Conservation (phyloP, 225 moss, liverwort and hornwort species). For the Anthoceros angustus region DNA sequence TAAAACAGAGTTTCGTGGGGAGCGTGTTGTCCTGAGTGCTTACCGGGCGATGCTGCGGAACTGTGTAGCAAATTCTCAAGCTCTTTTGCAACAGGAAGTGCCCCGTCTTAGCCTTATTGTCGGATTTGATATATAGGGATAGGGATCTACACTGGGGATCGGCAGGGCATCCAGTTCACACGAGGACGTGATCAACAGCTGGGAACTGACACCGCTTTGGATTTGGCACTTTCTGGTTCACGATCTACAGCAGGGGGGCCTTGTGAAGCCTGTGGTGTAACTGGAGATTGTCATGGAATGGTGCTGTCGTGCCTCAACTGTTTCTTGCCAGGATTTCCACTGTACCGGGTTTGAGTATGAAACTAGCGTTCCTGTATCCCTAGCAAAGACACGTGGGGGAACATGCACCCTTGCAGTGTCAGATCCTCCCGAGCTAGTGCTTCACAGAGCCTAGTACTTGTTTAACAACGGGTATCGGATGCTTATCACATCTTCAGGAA, state of each 20-base stretch:
- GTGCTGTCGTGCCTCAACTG: slow-evolving; percentile 68
- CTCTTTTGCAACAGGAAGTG: neutral
- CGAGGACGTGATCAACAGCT: slow-evolving; percentile 81
- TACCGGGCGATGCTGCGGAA: no score
- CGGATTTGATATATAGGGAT: slow-evolving; percentile 20
- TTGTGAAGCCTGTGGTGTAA: slow-evolving; percentile 58
- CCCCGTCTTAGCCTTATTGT: no score
- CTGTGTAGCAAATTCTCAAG: neutral
- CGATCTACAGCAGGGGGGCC: slow-evolving; percentile 19
- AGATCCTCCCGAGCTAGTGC: slow-evolving; percentile 44
- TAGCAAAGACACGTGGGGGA: slow-evolving; percentile 80
- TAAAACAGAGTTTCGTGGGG: no score
- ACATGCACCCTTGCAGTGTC: slow-evolving; percentile 79
- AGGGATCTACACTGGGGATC: slow-evolving; percentile 29
- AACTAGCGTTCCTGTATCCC: slow-evolving; percentile 54
- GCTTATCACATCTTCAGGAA: slow-evolving; percentile 73
- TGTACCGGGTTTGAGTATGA: slow-evolving; percentile 73
- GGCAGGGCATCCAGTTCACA: slow-evolving; percentile 75
- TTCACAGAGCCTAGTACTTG: slow-evolving; percentile 70
- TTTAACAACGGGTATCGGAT: slow-evolving; percentile 56
- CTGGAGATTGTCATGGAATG: slow-evolving; percentile 61
- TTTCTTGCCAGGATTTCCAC: slow-evolving; percentile 55
- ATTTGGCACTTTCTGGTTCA: slow-evolving; percentile 62
- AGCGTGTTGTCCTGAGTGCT: no score
- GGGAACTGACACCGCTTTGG: slow-evolving; percentile 63